A percentile compares a stretch with the other conserved stretches of the same genome.
Evolutionary conservation across 805 yeast species (phyloP).

Genomic region (Lipomyces anomalus): DNA sequence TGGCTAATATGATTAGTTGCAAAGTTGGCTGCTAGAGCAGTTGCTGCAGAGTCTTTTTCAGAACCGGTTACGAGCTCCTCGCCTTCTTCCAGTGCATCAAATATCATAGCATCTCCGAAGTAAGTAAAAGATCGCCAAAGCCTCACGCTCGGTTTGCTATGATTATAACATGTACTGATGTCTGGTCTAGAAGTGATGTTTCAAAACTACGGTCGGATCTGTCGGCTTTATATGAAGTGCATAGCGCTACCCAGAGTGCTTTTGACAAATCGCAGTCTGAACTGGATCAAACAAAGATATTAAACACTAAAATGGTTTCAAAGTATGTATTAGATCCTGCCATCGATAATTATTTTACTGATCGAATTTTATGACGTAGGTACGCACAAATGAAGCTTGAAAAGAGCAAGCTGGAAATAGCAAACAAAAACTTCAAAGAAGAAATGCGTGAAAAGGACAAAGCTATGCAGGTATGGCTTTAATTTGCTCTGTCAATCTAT

Average conservation of each 20-base stretch:
- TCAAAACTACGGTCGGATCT: conserved; percentile 5
- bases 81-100: background rate
- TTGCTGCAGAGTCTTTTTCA: conserved; percentile 5
- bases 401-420: conserved; percentile 28
- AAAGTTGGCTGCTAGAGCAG: conserved; percentile 22
- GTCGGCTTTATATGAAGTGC: conserved; percentile 17
- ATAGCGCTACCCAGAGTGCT: conserved; percentile 11
- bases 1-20: conserved; percentile 1
- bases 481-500: too few species aligned
- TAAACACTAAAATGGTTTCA: conserved; percentile 9
- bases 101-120: background rate
- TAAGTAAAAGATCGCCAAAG: conserved; percentile 1
- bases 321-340: conserved; percentile 2
- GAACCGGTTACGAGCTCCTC: conserved; percentile 3
- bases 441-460: conserved; percentile 43
- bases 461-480: conserved; percentile 52
- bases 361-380: background rate
- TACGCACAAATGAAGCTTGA: conserved; percentile 25
- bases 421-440: conserved; percentile 27
- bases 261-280: conserved; percentile 8
- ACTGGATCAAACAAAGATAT: background rate
- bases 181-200: too few species aligned
- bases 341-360: background rate
- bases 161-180: too few species aligned
- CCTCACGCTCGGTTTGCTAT: too few species aligned